phyloP scores from a whole-genome alignment of 1,284 basidiomycete genomes.

The Polyporus tsugae region DNA sequence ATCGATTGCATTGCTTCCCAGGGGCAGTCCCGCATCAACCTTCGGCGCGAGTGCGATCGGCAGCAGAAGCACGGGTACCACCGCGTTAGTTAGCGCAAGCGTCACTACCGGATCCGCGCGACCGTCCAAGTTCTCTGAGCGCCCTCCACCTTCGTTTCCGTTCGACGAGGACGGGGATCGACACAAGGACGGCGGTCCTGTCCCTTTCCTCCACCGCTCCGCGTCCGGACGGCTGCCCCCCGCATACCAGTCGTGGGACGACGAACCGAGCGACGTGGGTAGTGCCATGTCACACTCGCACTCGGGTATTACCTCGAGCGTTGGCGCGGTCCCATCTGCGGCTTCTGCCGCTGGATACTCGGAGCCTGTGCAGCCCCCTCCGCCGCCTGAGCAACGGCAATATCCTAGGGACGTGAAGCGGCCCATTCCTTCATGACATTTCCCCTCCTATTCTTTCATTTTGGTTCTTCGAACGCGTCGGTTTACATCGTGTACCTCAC shows the following conservation, averaged over 20 bases:
- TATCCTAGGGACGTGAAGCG: conserved; percentile 17
- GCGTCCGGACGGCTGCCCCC: conserved; percentile 30
- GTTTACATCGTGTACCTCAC: background rate
- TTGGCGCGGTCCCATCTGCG: background rate
- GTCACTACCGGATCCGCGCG: background rate
- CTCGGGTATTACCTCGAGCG: background rate
- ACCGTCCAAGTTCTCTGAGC: conserved; percentile 4
- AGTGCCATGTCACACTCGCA: background rate
- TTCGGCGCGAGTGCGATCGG: background rate
- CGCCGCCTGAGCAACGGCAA: background rate
- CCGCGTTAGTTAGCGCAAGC: background rate
- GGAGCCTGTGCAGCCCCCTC: background rate
- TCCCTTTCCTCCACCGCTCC: conserved; percentile 26
- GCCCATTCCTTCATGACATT: conserved; percentile 1
- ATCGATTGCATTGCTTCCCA: conserved; percentile 18
- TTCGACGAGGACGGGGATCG: conserved; percentile 14
- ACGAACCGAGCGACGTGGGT: background rate
- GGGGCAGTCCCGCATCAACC: conserved; percentile 8
- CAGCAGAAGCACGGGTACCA: background rate
- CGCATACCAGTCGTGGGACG: conserved; percentile 31
- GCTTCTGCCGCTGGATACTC: background rate
- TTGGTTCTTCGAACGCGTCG: background rate
- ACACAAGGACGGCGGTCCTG: conserved; percentile 29
- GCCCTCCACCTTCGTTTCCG: background rate
- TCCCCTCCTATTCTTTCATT: background rate